These are phyloP conservation scores for Neurospora sp. DNA, from an alignment of 495 filamentous ascomycete species.

Conservation along the genomic window DNA sequence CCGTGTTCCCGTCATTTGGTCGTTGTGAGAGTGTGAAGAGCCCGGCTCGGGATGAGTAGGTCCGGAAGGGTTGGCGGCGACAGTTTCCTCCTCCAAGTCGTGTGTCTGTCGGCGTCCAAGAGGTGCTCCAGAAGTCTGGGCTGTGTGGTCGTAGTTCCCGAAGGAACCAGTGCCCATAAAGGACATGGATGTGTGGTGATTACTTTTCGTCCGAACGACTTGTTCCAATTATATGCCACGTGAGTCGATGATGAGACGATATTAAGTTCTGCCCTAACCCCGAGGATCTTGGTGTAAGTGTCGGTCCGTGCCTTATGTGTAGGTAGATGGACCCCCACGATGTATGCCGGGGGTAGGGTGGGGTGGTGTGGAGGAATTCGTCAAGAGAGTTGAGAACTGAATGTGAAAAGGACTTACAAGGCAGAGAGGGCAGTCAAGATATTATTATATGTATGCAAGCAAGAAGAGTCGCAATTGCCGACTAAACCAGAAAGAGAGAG, in stretches of 20 bases:
- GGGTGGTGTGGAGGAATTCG: neutral
- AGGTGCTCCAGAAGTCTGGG: slow-evolving; percentile 22
- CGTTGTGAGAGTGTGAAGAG: slow-evolving; percentile 12
- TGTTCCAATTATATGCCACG: neutral
- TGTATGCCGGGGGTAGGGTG: neutral
- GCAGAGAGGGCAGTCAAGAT: neutral
- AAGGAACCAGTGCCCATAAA: slow-evolving; percentile 31
- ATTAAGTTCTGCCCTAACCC: neutral
- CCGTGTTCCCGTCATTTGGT: slow-evolving; percentile 20
- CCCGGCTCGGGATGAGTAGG: neutral
- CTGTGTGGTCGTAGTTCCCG: slow-evolving; percentile 36
- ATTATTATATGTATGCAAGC: neutral
- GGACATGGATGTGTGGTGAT: slow-evolving; percentile 23
- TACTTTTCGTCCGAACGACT: neutral
- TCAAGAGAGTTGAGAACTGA: neutral
- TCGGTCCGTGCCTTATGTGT: neutral
- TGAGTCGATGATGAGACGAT: neutral
- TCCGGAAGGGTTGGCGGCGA: neutral
- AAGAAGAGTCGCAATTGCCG: neutral
- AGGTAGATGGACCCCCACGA: neutral
- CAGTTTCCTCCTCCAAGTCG: slow-evolving; percentile 11
- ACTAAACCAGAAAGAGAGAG: neutral
- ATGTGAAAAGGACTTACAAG: neutral
- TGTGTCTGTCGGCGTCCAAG: slow-evolving; percentile 14
- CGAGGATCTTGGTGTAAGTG: neutral